Evolutionary conservation across 495 filamentous ascomycete genomes (phyloP).

Genomic region (Aspergillus homomorphus): DNA sequence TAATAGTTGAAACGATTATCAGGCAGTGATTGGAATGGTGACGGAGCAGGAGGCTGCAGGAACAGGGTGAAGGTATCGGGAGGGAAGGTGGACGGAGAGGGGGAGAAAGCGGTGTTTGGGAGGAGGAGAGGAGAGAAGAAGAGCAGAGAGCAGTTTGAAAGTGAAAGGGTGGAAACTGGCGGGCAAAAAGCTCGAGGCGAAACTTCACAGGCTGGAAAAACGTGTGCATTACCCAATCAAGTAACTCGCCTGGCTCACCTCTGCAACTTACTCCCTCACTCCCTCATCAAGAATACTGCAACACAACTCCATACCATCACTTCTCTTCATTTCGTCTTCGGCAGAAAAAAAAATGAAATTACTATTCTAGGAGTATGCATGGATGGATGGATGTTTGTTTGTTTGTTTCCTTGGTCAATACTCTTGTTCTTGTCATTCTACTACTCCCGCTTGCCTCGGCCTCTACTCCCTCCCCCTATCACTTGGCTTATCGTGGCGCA

Average conservation of each 20-base stretch:
- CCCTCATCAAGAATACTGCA: too few relatives aligned
- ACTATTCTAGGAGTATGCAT: background rate
- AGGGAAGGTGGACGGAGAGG: slow-evolving; percentile 6
- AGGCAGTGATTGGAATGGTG: slow-evolving; percentile 4
- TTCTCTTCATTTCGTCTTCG: too few relatives aligned
- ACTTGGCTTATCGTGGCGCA: background rate
- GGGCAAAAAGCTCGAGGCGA: slow-evolving; percentile 8
- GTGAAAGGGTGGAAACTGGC: background rate
- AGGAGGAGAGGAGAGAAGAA: background rate
- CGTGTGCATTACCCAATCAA: slow-evolving; percentile 20
- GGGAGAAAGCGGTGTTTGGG: slow-evolving; percentile 1
- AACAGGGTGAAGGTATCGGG: slow-evolving; percentile 1
- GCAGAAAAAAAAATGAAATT: slow-evolving; percentile 1
- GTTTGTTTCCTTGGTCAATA: too few relatives aligned
- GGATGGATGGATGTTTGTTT: too few relatives aligned
- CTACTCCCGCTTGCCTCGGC: background rate
- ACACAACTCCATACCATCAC: too few relatives aligned
- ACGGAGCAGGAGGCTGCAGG: slow-evolving; percentile 6
- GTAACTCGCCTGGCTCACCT: background rate
- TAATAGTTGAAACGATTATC: slow-evolving; percentile 7
- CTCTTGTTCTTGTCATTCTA: background rate
- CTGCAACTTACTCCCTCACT: background rate
- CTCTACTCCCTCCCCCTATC: background rate
- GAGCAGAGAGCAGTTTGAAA: background rate
- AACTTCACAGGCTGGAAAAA: background rate